phyloP scores from a whole-genome alignment of 306 rosid genomes.

The Potentilla sterilis region DNA sequence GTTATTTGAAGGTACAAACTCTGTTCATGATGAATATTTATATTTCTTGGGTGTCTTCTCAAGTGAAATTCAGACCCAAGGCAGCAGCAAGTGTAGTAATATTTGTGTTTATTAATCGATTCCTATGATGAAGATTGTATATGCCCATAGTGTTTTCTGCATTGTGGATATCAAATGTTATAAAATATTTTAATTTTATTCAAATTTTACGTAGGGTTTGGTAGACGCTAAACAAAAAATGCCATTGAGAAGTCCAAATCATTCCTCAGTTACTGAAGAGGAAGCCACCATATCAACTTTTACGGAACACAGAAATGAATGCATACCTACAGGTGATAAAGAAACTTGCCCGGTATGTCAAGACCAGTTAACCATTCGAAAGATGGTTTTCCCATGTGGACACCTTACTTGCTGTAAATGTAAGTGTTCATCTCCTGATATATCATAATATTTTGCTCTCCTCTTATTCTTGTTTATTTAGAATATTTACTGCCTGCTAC shows the following conservation, averaged over 20 bases:
- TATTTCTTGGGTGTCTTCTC: constrained; percentile 14
- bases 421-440: constrained; percentile 36
- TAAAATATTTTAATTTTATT: background rate
- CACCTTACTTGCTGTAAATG: constrained; percentile 93
- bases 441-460: constrained; percentile 1
- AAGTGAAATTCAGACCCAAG: background rate
- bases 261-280: constrained; percentile 46
- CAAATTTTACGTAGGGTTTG: constrained; percentile 61
- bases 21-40: constrained; percentile 1
- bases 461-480: background rate
- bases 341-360: constrained; percentile 95
- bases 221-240: constrained; percentile 64
- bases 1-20: constrained; percentile 74
- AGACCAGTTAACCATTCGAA: constrained; percentile 65
- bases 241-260: constrained; percentile 39
- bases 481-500: background rate
- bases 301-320: constrained; percentile 40
- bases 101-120: background rate
- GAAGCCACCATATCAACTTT: constrained; percentile 32
- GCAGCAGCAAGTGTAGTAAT: background rate
- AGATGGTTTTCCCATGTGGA: constrained; percentile 98
- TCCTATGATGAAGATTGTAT: background rate
- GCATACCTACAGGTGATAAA: constrained; percentile 45
- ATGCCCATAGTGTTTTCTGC: background rate
- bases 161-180: background rate